Evolutionary conservation across 495 filamentous ascomycete genomes (phyloP).

Genomic region (Hypoxylon trugodes): DNA sequence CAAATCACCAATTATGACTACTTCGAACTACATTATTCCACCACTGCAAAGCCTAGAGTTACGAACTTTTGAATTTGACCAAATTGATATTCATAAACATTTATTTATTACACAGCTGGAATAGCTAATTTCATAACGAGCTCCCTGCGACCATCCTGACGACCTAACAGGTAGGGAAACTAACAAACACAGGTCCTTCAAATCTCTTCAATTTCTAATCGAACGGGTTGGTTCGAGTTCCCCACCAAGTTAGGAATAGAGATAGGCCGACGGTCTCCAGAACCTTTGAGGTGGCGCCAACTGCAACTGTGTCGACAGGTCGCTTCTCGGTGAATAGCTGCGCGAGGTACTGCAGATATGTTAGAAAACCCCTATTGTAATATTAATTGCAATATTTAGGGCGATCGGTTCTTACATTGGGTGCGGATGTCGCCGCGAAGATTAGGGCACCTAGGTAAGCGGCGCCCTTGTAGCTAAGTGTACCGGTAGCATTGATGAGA

Average conservation of each 20-base stretch:
- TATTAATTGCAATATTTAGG: neutral
- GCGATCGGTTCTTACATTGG: conserved; percentile 69
- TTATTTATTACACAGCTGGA: conserved; percentile 14
- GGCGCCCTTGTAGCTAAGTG: conserved; percentile 94
- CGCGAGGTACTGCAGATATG: conserved; percentile 71
- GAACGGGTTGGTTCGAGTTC: conserved; percentile 88
- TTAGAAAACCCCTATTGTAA: conserved; percentile 1
- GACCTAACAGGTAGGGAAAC: conserved; percentile 19
- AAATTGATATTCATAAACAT: neutral
- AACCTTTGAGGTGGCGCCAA: conserved; percentile 80
- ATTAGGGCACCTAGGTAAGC: conserved; percentile 91
- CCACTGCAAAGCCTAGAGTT: too few relatives aligned
- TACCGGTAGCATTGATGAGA: conserved; percentile 93
- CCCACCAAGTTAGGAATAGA: conserved; percentile 96
- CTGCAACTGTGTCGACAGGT: conserved; percentile 85
- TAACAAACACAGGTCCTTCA: conserved; percentile 31
- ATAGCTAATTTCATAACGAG: neutral
- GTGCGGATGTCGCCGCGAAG: conserved; percentile 90
- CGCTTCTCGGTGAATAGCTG: conserved; percentile 92
- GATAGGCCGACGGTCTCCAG: conserved; percentile 94
- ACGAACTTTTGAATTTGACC: too few relatives aligned
- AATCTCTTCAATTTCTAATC: conserved; percentile 50
- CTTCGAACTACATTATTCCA: neutral
- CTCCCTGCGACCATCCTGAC: neutral
- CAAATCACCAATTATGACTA: neutral